Evolutionary conservation across 257 asterid genomes (phyloP).

Genomic region (Verbascum thapsus): DNA sequence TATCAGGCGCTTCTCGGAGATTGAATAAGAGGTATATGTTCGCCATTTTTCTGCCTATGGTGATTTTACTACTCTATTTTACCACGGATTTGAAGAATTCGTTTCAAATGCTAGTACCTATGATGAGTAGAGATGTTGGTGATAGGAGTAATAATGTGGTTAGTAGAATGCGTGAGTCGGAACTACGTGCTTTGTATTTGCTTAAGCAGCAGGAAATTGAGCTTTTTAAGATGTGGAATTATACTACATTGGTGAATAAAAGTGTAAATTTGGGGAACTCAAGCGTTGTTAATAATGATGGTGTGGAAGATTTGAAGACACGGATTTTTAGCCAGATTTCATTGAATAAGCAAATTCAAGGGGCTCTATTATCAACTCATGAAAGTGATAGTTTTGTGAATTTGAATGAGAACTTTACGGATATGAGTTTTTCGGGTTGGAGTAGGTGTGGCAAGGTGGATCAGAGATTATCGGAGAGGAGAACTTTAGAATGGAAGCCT

Average conservation of each 20-base stretch:
- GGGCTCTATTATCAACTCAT: constrained; percentile 70
- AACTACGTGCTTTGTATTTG: constrained; percentile 68
- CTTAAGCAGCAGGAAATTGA: constrained; percentile 77
- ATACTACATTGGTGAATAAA: constrained; percentile 38
- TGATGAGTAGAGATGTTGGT: constrained; percentile 28
- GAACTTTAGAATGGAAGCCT: constrained; percentile 84
- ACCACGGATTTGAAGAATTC: constrained; percentile 57
- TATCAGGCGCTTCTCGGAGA: constrained; percentile 36
- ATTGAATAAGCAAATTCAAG: constrained; percentile 72
- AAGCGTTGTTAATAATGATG: constrained; percentile 26
- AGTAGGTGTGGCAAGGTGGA: constrained; percentile 65
- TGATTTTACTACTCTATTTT: constrained; percentile 58
- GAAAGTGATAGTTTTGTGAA: constrained; percentile 38
- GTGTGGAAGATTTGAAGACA: constrained; percentile 50
- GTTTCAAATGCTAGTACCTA: constrained; percentile 57
- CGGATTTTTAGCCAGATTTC: constrained; percentile 65
- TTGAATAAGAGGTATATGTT: constrained; percentile 61
- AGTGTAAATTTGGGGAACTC: constrained; percentile 32
- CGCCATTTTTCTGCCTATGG: constrained; percentile 55
- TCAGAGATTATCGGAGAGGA: constrained; percentile 61
- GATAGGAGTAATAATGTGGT: constrained; percentile 34
- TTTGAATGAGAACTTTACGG: constrained; percentile 49
- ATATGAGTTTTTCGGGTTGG: constrained; percentile 47
- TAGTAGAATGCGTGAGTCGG: constrained; percentile 84
- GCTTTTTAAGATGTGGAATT: constrained; percentile 72